Evolutionary conservation across 139 green algal species (phyloP), one percentile per base, ranked within the genome.

Genomic region (Astrephomene gubernaculifera): DNA sequence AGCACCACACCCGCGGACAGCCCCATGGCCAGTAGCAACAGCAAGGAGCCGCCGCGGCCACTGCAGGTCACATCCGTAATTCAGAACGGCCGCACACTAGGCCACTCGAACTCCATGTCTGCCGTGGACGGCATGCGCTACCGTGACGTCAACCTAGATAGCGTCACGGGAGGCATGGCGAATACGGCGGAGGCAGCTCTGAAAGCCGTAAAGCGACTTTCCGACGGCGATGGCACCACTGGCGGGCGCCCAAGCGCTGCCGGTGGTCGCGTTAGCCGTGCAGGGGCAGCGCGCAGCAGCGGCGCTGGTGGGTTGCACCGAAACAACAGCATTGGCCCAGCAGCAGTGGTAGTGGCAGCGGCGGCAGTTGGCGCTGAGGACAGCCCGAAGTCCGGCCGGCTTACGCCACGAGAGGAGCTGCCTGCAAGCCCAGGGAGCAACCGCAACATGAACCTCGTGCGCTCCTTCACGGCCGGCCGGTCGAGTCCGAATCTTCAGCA

Each of bases 91-190:
- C 79, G 79, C 64, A n/a, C 53, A 1, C 35, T 86, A 49, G 79
- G 79, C 27, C 79, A 86, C 79, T 86, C 79, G 25, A 86, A 44
- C 79, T 86, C 79, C 35, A 86, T 86, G 79, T 79, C 65, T 2
- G 79, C 79, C 7, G 60, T 86, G 39, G 79, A 86, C 25, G 79
- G 79, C 1, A 86, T 86, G 79, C 79, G 79, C 65, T 86, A 33
- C 79, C 79, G 79, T 33, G 79, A 86, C 45, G 44, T 86, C 27
- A 25, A 86, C 31, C 31, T 86, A 36, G 79, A 86, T 44, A 43
- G 19, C 31, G 65, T 78, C 35, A 70, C 79, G 12, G 52, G 45
- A 21, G 79, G 49, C 49, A 86, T 86, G 79, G 79, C 79, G 1
- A n/a, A 45, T 0, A 27, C 79, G 49, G 65, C 79, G 0, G 67